A percentile compares a stretch with the other conserved stretches of the same genome.
phyloP scores from a whole-genome alignment of 2,329 filamentous ascomycete species.

The Cytospora piceicola region DNA sequence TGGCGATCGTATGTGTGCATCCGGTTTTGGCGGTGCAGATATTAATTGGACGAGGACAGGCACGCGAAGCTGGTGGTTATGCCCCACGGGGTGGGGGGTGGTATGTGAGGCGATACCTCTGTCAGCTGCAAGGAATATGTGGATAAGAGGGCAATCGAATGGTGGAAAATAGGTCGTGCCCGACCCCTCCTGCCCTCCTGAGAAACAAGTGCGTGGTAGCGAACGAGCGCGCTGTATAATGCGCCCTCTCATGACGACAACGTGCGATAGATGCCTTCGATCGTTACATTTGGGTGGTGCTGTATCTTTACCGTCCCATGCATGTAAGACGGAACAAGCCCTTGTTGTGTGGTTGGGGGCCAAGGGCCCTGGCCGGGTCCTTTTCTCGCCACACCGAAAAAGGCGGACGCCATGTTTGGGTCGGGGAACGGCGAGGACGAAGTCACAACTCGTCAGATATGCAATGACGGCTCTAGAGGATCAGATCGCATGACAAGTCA shows the following conservation, averaged over 20 bases:
- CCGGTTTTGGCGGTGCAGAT: neutral
- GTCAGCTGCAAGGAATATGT: neutral
- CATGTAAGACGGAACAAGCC: neutral
- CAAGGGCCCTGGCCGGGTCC: neutral
- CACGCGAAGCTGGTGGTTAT: neutral
- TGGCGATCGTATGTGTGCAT: neutral
- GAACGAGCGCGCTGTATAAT: neutral
- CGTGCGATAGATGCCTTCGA: neutral
- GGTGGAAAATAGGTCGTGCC: neutral
- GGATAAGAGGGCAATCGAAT: neutral
- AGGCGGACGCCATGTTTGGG: slow-evolving; percentile 1
- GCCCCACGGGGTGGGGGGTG: neutral
- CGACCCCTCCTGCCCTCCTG: neutral
- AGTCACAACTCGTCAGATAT: neutral
- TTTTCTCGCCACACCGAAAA: neutral
- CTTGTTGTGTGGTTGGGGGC: slow-evolving; percentile 15
- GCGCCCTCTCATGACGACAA: slow-evolving; percentile 2
- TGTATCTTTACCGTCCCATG: neutral
- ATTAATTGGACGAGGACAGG: neutral
- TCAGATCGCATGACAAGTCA: slow-evolving; percentile 14
- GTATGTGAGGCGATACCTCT: neutral
- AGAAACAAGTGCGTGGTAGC: neutral
- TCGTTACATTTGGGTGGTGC: neutral
- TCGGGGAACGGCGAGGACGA: neutral
- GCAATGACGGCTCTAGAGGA: too few relatives aligned